phyloP scores from a whole-genome alignment of 2,329 filamentous ascomycete species.

The Penicillium griseofulvum region DNA sequence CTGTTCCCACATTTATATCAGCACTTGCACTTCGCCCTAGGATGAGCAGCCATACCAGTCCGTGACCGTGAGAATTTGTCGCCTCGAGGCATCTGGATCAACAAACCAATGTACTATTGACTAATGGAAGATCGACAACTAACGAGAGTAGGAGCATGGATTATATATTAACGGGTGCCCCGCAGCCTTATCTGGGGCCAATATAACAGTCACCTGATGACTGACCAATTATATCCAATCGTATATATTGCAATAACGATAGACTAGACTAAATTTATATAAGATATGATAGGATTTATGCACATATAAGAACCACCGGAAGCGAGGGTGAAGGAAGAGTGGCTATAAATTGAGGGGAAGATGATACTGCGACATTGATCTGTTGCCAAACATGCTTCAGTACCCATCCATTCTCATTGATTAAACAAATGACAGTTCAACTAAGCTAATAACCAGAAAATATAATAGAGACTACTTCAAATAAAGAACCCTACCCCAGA shows the following conservation, averaged over 20 bases:
- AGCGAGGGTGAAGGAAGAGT: neutral
- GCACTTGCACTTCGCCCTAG: neutral
- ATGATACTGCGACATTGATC: neutral
- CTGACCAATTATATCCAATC: neutral
- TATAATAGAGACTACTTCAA: neutral
- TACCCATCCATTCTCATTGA: neutral
- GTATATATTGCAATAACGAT: neutral
- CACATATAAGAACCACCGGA: neutral
- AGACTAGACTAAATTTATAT: neutral
- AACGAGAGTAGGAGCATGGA: neutral
- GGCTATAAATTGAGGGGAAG: neutral
- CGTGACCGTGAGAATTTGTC: constrained; percentile 20
- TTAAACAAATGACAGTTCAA: neutral
- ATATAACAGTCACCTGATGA: constrained; percentile 18
- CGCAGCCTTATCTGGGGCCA: constrained; percentile 6
- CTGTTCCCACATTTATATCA: constrained; percentile 7
- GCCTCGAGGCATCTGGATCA: constrained; percentile 13
- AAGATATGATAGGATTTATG: neutral
- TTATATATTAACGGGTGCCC: constrained; percentile 6
- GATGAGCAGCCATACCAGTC: constrained; percentile 12
- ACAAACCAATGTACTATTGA: neutral
- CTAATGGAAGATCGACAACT: neutral
- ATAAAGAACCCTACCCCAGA: constrained; percentile 10
- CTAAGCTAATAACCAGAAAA: neutral
- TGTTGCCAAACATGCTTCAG: too few species aligned